phyloP scores from a whole-genome alignment of 169 alveolate species.

The Perkinsus chesapeaki region DNA sequence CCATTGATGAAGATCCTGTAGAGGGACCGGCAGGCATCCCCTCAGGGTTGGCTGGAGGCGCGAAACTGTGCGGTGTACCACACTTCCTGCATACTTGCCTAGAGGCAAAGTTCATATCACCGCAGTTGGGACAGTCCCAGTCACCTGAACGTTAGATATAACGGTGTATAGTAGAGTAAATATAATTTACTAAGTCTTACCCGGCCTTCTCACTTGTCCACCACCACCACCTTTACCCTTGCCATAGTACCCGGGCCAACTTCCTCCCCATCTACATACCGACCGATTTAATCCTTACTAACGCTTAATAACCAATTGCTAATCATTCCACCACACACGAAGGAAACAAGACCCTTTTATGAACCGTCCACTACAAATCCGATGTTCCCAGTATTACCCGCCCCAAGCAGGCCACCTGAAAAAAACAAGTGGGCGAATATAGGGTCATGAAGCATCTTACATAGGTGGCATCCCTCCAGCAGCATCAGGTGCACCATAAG shows the following conservation, averaged over 20 bases:
- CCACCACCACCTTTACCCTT: conserved; percentile 3
- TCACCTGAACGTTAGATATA: background rate
- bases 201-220: conserved; percentile 1
- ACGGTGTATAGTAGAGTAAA: background rate
- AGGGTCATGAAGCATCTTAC: background rate
- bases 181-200: background rate
- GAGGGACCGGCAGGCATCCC: background rate
- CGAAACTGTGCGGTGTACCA: background rate
- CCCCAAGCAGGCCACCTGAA: conserved; percentile 4
- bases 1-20: background rate
- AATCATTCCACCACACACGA: too few relatives aligned
- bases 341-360: too few relatives aligned
- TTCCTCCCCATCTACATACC: conserved; percentile 2
- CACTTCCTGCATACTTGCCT: background rate
- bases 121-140: background rate
- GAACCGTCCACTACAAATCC: background rate
- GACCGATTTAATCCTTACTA: background rate
- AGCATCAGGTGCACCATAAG: background rate
- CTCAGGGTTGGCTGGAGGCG: background rate
- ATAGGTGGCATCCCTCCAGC: background rate
- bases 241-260: background rate
- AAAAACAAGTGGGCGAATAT: background rate
- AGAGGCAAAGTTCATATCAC: background rate
- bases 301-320: too few relatives aligned
- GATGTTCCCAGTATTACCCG: background rate